phyloP scores from a whole-genome alignment of 345 rosid genomes.

The Moricandia arvensis region DNA sequence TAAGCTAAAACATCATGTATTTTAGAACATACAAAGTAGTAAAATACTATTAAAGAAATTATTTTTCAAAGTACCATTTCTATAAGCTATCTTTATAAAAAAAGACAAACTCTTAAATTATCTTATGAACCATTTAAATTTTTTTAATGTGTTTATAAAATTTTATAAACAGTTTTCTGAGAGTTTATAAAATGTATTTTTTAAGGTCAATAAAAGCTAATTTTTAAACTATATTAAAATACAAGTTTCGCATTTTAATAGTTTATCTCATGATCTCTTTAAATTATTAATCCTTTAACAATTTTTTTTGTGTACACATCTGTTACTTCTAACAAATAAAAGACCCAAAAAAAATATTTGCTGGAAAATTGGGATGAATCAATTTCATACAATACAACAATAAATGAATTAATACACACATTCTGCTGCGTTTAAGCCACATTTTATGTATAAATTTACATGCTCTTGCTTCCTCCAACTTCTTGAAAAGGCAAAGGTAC shows the following conservation, averaged over 20 bases:
- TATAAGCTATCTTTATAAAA: no score
- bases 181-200: not conserved
- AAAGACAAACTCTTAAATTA: no score
- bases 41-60: no score
- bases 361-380: not conserved
- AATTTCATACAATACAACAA: not conserved
- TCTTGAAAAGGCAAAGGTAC: constrained; percentile 73
- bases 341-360: not conserved
- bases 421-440: not conserved
- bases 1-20: no score
- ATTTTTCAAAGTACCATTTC: no score
- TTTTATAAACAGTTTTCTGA: not conserved
- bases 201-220: not conserved
- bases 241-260: not conserved
- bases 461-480: constrained; percentile 32
- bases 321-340: not conserved
- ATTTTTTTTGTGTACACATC: not conserved
- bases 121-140: not conserved
- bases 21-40: no score
- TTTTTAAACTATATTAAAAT: no score
- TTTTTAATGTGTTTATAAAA: no score
- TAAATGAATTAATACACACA: not conserved
- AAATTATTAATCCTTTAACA: not conserved
- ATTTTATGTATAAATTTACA: constrained; percentile 20
- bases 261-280: not conserved